Base-by-base conservation (phyloP, 2,329 filamentous ascomycete genomes). In the Pseudogymnoascus sp. region DNA sequence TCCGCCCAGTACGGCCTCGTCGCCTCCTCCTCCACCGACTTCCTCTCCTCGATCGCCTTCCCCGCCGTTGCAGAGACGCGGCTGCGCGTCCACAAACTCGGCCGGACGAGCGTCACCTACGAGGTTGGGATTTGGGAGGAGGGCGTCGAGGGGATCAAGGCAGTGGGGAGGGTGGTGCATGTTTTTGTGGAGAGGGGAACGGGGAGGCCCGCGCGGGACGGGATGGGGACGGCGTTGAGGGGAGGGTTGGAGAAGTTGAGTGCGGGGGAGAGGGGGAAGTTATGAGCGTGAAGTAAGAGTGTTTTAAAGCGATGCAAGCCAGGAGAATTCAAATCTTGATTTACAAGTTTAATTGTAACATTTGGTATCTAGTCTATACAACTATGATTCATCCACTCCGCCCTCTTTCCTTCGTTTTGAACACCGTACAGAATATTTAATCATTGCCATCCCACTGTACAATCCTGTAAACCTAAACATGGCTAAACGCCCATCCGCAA, bases 111-210 rank as follows among this genome's bases (percentile, higher is more conserved):
- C 70, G 92, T 96, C 7, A 90, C 86, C 11, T 97, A 96, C 71
- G 93, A 97, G 72, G 84, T 96, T 63, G 94, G 86, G 0, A 81
- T 97, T 1, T 97, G 97, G 70, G 87, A 91, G 72, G 81, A 83
- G 64, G 90, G 88, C 0, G 77, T 86, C 2, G 85, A 90, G 1
- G 78, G 82, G 19, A 90, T 94, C 8, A 91, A 89, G 72, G 91
- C 91, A 10, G 91, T 96, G 0, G 92, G 92, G 1, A 88, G 89
- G 68, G 92, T 94, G 71, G 82, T 91, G 12, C 92, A 96, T 72
- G 91, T 96, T 10, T 96, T 93, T 76, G 89, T 95, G n/a, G 85
- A 92, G 64, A 81, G 90, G 60, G 80, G 81, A 38, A 88, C 83
- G 14, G 85, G 87, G 67, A 83, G 86, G 64, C 90, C 91, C n/a